Base-by-base conservation (phyloP, 1,284 basidiomycete species). In the Cryptococcus neoformans region DNA sequence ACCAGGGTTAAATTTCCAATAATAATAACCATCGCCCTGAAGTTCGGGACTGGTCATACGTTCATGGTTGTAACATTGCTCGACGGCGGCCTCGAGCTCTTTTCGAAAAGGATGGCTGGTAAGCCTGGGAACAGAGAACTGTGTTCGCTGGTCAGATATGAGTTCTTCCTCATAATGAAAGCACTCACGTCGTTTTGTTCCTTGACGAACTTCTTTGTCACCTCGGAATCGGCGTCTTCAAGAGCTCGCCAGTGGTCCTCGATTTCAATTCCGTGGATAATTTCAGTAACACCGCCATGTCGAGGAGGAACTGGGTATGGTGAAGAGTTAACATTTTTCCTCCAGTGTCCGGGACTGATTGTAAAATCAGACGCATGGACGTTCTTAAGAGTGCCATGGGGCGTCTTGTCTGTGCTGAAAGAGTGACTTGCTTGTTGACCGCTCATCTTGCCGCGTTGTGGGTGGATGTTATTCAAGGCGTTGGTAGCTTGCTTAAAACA, bases 1-100 rank as follows among this genome's bases (percentile, higher is more conserved):
- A 39, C 62, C 62, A n/a, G 48, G 51, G 37, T 64, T 64, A 47
- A 52, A 61, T 34, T 45, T 46, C 59, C 62, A 64, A 36, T 64
- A 64, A 39, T 64, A 61, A 17, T 57, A 59, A 11, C 59, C 62
- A 44, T 64, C 59, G 7, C 54, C 54, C 44, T 61, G 57, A 10
- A 58, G 45, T 37, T 51, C 42, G 6, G 62, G 62, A 9, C 40
- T 56, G 28, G 51, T 47, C 37, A 60, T 64, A 5, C 52, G 57
- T 44, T 54, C 53, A 36, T 64, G 54, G 12, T 55, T 41, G 40
- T 59, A 59, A 14, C 35, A 52, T 40, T 42, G 41, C 37, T 54
- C 46, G 11, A 64, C 59, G 14, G 59, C 59, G n/a, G 36, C 44
- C 49, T 64, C 62, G 35, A 64, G 49, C 14, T 51, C 16, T 21